Evolutionary conservation across 2,329 filamentous ascomycete genomes (phyloP), one percentile per base, ranked within the genome.

Genomic region (Colletotrichum theobromicola): DNA sequence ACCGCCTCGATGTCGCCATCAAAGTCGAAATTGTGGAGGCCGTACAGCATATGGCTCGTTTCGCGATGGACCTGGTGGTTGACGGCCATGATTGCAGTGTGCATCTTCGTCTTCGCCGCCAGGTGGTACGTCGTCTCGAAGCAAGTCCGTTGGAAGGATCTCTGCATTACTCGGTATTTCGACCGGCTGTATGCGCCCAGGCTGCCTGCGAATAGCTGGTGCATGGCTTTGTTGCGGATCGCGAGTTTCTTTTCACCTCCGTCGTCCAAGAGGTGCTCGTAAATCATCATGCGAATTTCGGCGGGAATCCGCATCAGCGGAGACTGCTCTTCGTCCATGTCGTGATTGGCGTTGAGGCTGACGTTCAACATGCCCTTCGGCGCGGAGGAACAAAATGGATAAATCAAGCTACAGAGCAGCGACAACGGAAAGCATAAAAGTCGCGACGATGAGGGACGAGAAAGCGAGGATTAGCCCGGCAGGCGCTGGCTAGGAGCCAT

Each of bases 1-100:
- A 91, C 86, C 18, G 91, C 90, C 81, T 93, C 91, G 76, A 93
- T 85, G 81, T 90, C 86, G 62, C 86, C 85, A 75, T 88, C 88
- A 80, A 93, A 93, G 78, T 89, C 87, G 80, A 93, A 93, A 1
- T 84, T 84, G 79, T 92, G 89, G 70, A 80, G 83, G 9, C 84
- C 85, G 81, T 93, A 93, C 5, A 93, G 83, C 18, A 90, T 79
- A 72, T 88, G 85, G 5, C 88, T 83, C n/a, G 89, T 88, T 80
- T 93, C 91, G 73, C 85, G 83, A 79, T 92, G 85, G 65, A 92
- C 83, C 68, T 84, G 84, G 53, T 84, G 83, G 78, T 84, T 88
- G 24, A 83, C 84, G 64, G 82, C 78, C 85, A 91, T 83, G 77
- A 89, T 83, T 65, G 87, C 78, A 34, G 85, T 79, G 81, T 89